phyloP scores from a whole-genome alignment of 495 filamentous ascomycete species.

The Aspergillus bridgeri region DNA sequence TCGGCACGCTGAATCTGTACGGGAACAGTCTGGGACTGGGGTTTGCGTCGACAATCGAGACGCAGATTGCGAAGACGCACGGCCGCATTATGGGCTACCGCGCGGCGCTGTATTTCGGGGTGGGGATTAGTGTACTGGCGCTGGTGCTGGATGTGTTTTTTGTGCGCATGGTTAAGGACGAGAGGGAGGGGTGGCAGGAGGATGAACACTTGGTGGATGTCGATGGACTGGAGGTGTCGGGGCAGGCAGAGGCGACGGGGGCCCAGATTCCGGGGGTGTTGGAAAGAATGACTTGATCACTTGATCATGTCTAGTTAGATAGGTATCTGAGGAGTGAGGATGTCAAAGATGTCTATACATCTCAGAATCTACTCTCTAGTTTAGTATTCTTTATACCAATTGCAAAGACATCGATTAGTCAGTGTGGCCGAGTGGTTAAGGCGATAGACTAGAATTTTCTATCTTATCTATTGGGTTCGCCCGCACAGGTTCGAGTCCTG shows the following conservation, averaged over 20 bases:
- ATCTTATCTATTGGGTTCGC: neutral
- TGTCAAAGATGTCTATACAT: too few relatives aligned
- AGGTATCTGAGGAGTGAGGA: too few relatives aligned
- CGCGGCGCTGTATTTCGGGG: constrained; percentile 41
- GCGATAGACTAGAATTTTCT: neutral
- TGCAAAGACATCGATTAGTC: neutral
- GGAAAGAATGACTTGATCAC: too few relatives aligned
- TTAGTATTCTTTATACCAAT: too few relatives aligned
- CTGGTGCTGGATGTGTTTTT: constrained; percentile 38
- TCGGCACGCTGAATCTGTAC: constrained; percentile 47
- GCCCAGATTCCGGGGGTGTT: neutral
- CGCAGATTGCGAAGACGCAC: constrained; percentile 21
- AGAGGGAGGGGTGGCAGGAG: constrained; percentile 40
- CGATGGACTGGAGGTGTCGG: neutral
- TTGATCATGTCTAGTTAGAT: too few relatives aligned
- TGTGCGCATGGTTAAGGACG: constrained; percentile 39
- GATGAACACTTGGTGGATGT: constrained; percentile 29
- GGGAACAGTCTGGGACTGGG: constrained; percentile 47
- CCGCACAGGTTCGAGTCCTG: neutral
- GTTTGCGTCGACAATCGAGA: constrained; percentile 50
- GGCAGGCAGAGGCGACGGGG: neutral
- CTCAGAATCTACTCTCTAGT: too few relatives aligned
- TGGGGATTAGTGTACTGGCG: constrained; percentile 38
- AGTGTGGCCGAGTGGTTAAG: neutral
- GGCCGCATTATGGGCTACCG: constrained; percentile 34